A percentile compares a stretch with the other conserved stretches of the same genome.
phyloP scores from a whole-genome alignment of 441 rosid genomes.

The Arabidopsis lyrata region DNA sequence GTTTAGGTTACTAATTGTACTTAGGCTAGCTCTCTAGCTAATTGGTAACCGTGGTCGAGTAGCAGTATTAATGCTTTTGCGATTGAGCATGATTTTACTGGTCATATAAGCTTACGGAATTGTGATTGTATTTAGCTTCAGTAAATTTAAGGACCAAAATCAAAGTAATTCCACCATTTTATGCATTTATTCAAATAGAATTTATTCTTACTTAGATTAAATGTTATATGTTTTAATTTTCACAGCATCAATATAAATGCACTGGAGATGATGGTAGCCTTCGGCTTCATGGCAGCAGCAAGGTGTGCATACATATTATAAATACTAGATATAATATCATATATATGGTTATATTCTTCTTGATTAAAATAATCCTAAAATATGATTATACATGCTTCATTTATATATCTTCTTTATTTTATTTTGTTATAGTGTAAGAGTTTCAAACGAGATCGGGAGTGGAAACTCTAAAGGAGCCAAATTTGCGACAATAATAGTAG shows the following conservation, averaged over 20 bases:
- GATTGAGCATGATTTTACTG: not conserved
- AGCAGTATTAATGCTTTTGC: too few relatives aligned
- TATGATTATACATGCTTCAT: not conserved
- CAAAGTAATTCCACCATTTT: too few relatives aligned
- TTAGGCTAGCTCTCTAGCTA: not conserved
- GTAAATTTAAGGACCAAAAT: too few relatives aligned
- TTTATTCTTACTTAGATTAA: not conserved
- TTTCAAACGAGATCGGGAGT: constrained; percentile 63
- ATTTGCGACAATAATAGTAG: constrained; percentile 49
- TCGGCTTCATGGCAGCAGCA: constrained; percentile 87
- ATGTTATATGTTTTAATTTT: not conserved
- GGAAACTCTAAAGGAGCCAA: constrained; percentile 53
- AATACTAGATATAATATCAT: not conserved
- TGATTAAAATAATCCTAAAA: too few relatives aligned
- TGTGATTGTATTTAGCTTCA: too few relatives aligned
- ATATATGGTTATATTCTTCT: too few relatives aligned
- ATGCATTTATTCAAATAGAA: too few relatives aligned
- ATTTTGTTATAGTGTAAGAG: constrained; percentile 54
- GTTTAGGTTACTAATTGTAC: not conserved
- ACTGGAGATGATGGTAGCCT: constrained; percentile 78
- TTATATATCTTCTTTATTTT: not conserved
- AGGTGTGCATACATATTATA: constrained; percentile 58
- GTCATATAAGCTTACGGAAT: too few relatives aligned
- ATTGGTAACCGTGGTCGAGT: not conserved
- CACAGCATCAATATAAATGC: constrained; percentile 77